A percentile compares a stretch with the other conserved stretches of the same genome.
phyloP scores from a whole-genome alignment of 306 rosid genomes.

The Pyrus pyrifolia region DNA sequence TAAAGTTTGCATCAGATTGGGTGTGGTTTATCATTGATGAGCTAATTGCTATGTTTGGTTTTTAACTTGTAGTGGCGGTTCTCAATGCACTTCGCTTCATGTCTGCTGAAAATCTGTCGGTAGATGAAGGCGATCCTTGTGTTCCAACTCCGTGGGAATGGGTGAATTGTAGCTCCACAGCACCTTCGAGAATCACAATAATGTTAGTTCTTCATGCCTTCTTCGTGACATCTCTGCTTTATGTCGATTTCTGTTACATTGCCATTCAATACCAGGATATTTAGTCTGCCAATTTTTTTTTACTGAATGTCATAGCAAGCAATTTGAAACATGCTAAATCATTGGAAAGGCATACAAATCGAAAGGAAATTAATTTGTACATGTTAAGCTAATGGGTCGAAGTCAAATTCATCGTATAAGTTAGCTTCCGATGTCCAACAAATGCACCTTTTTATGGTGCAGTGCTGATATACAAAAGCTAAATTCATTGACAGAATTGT shows the following conservation, averaged over 20 bases:
- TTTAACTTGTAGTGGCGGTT: slow-evolving; percentile 41
- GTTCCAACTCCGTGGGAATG: slow-evolving; percentile 87
- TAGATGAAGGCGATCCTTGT: slow-evolving; percentile 84
- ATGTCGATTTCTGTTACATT: neutral
- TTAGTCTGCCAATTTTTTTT: neutral
- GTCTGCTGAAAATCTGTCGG: slow-evolving; percentile 39
- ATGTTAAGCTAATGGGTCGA: neutral
- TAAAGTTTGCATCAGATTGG: neutral
- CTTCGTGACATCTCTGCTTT: slow-evolving; percentile 5
- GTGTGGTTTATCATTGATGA: slow-evolving; percentile 10
- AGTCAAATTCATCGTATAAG: neutral
- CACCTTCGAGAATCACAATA: slow-evolving; percentile 59
- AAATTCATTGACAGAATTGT: neutral
- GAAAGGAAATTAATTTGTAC: neutral
- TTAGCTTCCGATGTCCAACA: neutral
- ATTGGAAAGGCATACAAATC: neutral
- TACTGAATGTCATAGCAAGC: neutral
- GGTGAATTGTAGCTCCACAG: slow-evolving; percentile 58
- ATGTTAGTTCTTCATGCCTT: slow-evolving; percentile 47
- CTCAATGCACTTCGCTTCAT: slow-evolving; percentile 39
- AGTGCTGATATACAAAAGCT: neutral
- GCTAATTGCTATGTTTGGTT: slow-evolving; percentile 22
- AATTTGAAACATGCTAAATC: neutral
- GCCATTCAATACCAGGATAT: neutral
- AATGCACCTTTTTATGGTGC: neutral